A percentile compares a stretch with the other conserved stretches of the same genome.
Conservation (phyloP, 2,329 filamentous ascomycete species). For the Onygena corvina region DNA sequence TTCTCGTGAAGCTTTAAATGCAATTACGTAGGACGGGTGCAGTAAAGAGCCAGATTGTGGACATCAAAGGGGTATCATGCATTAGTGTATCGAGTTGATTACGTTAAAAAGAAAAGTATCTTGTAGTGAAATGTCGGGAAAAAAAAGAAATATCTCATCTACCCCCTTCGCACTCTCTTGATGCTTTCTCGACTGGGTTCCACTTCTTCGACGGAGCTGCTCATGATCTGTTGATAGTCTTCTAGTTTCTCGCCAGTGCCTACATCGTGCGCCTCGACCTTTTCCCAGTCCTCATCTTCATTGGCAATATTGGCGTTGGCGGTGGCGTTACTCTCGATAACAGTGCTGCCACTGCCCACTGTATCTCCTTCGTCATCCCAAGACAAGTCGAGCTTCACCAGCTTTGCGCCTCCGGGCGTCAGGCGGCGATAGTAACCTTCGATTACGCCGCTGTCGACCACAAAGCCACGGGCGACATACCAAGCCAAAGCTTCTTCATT, state of each 20-base stretch:
- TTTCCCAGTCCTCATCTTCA: conserved; percentile 34
- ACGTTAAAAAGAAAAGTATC: background rate
- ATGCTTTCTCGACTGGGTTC: background rate
- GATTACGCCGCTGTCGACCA: conserved; percentile 38
- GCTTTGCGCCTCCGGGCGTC: conserved; percentile 44
- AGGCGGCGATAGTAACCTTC: conserved; percentile 49
- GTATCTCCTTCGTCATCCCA: conserved; percentile 20
- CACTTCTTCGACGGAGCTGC: background rate
- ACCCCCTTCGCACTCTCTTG: background rate
- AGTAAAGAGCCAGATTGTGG: background rate
- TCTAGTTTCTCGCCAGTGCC: conserved; percentile 24
- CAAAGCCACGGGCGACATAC: conserved; percentile 49
- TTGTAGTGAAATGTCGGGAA: background rate
- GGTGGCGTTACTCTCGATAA: no score
- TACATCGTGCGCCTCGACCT: conserved; percentile 29
- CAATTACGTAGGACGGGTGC: no score
- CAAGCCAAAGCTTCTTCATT: conserved; percentile 49
- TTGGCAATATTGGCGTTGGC: background rate
- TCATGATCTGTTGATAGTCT: conserved; percentile 25
- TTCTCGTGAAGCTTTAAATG: no score
- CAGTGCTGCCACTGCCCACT: no score
- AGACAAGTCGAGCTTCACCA: conserved; percentile 28
- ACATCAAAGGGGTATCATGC: background rate
- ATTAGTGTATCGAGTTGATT: background rate
- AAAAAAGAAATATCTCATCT: background rate